phyloP scores from a whole-genome alignment of 441 rosid genomes.

The Populus trichocarpa region DNA sequence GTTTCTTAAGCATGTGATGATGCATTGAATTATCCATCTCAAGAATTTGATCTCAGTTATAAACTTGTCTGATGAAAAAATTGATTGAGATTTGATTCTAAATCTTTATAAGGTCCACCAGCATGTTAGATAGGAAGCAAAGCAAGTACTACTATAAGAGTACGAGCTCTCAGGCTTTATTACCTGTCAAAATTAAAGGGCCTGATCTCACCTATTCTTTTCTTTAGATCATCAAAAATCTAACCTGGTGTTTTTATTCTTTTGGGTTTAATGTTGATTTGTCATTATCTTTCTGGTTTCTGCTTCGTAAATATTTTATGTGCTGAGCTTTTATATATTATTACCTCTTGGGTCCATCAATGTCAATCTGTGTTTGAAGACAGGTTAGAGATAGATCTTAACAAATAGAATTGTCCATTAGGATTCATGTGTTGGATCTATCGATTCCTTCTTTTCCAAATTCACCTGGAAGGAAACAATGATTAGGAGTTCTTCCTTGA shows the following conservation, averaged over 20 bases:
- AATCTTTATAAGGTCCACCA: background rate
- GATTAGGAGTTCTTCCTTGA: background rate
- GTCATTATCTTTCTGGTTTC: constrained; percentile 12
- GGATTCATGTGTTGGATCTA: constrained; percentile 17
- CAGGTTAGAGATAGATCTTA: background rate
- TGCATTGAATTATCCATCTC: constrained; percentile 7
- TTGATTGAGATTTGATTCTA: background rate
- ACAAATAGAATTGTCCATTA: background rate
- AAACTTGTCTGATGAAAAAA: background rate
- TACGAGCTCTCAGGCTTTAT: constrained; percentile 18
- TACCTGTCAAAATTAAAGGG: constrained; percentile 7
- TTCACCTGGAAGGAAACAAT: background rate
- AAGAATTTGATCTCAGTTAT: background rate
- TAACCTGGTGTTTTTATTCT: background rate
- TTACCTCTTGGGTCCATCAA: constrained; percentile 12
- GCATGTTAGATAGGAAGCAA: constrained; percentile 1
- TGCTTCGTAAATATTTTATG: background rate
- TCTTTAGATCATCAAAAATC: constrained; percentile 12
- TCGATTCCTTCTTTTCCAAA: background rate
- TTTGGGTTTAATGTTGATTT: constrained; percentile 8
- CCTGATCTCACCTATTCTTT: constrained; percentile 11
- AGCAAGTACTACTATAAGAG: constrained; percentile 9
- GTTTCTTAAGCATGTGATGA: background rate
- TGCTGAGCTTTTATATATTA: background rate
- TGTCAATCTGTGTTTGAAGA: constrained; percentile 9